Evolutionary conservation across 768 basidiomycete species (phyloP).

Genomic region (Suillus brevipes): DNA sequence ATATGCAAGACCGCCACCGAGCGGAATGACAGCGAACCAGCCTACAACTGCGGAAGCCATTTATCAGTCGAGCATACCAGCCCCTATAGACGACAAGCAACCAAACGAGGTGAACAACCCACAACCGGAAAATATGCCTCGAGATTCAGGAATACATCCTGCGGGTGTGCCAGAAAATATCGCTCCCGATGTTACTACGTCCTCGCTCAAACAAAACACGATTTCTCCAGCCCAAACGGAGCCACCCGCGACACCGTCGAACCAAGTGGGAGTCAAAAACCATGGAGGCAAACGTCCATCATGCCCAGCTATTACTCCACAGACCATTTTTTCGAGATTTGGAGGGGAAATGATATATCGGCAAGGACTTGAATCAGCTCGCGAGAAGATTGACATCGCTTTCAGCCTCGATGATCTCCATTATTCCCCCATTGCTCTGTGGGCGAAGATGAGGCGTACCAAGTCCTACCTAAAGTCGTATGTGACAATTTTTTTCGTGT

Average conservation of each 20-base stretch:
- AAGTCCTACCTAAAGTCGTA: slow-evolving; percentile 33
- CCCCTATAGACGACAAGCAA: background rate
- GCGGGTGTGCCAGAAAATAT: too few species aligned
- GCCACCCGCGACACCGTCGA: background rate
- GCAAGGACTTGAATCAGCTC: slow-evolving; percentile 17
- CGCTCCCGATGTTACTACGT: background rate
- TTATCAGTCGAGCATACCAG: background rate
- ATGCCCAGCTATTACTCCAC: background rate
- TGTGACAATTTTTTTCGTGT: slow-evolving; percentile 17
- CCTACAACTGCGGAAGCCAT: background rate
- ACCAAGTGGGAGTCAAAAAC: background rate
- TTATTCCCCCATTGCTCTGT: slow-evolving; percentile 30
- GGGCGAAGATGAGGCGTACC: slow-evolving; percentile 38
- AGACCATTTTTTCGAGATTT: slow-evolving; percentile 7
- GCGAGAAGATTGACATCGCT: slow-evolving; percentile 17
- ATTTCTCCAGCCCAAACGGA: background rate
- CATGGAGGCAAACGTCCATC: background rate
- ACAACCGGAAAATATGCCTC: background rate
- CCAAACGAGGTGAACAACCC: background rate
- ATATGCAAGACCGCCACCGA: background rate
- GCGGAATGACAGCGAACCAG: background rate
- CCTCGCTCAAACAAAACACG: background rate
- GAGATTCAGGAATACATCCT: background rate
- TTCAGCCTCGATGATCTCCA: slow-evolving; percentile 32
- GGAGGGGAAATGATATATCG: slow-evolving; percentile 17